phyloP scores from a whole-genome alignment of 805 yeast genomes.

The Candida golubevii region DNA sequence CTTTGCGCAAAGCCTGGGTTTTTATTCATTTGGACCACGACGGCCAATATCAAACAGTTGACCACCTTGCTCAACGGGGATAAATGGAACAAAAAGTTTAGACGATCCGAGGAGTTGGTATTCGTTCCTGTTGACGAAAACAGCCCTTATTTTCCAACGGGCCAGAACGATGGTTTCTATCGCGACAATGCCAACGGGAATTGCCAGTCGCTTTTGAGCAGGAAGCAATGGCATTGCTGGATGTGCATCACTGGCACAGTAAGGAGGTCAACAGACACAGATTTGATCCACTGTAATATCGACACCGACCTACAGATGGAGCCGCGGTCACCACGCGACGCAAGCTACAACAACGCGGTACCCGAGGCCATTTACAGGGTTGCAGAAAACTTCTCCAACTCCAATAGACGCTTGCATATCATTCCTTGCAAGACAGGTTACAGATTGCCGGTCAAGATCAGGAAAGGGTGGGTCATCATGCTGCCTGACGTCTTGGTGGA shows the following conservation, averaged over 20 bases:
- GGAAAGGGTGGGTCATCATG: constrained; percentile 90
- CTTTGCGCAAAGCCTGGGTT: constrained; percentile 84
- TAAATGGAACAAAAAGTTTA: constrained; percentile 56
- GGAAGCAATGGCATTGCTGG: constrained; percentile 95
- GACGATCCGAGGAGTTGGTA: constrained; percentile 86
- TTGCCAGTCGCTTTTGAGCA: constrained; percentile 44
- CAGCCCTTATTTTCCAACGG: constrained; percentile 60
- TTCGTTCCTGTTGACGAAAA: constrained; percentile 67
- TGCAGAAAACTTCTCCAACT: constrained; percentile 84
- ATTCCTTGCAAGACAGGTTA: constrained; percentile 70
- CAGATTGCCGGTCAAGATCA: constrained; percentile 55
- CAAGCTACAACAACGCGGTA: constrained; percentile 23
- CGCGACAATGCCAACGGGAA: constrained; percentile 13
- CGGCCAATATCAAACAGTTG: constrained; percentile 63
- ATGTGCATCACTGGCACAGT: constrained; percentile 97
- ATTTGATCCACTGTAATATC: constrained; percentile 85
- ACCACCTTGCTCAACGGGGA: constrained; percentile 49
- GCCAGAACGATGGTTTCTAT: constrained; percentile 33
- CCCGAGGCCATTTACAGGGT: constrained; percentile 77
- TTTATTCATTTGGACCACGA: constrained; percentile 82
- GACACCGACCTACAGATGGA: constrained; percentile 86
- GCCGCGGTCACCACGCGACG: constrained; percentile 10
- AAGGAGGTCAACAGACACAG: constrained; percentile 76
- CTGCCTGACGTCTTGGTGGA: constrained; percentile 78
- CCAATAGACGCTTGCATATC: constrained; percentile 78